A percentile compares a stretch with the other conserved stretches of the same genome.
phyloP scores from a whole-genome alignment of 2,329 filamentous ascomycete genomes.

The Pleurostoma richardsiae region DNA sequence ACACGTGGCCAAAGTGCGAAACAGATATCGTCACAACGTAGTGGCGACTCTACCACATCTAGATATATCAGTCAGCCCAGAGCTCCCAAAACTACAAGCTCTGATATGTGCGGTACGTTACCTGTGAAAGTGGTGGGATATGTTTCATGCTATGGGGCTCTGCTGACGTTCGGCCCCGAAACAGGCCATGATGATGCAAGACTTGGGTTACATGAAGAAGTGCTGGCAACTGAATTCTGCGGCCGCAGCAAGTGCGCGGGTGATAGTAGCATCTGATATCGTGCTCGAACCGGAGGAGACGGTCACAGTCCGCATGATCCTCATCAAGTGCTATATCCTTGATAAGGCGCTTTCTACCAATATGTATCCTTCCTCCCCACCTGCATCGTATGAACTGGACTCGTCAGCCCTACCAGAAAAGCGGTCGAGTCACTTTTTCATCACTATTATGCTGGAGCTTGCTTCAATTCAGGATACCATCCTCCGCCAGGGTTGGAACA shows the following conservation, averaged over 20 bases:
- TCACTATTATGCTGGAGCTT: neutral
- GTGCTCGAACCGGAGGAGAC: neutral
- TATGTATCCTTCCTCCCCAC: neutral
- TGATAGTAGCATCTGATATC: neutral
- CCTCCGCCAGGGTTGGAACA: neutral
- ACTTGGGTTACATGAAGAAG: neutral
- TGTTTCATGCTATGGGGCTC: too few species aligned
- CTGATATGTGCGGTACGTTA: too few species aligned
- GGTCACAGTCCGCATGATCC: neutral
- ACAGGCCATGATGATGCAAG: neutral
- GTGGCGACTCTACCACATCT: too few species aligned
- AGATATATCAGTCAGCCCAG: too few species aligned
- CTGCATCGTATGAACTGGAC: neutral
- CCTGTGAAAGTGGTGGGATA: too few species aligned
- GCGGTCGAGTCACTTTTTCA: too few species aligned
- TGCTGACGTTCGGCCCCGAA: too few species aligned
- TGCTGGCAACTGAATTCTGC: neutral
- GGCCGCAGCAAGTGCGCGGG: neutral
- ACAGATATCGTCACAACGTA: too few species aligned
- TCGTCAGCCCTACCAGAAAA: neutral
- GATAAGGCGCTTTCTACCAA: neutral
- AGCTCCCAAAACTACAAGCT: too few species aligned
- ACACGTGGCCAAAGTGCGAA: too few species aligned
- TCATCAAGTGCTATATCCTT: neutral
- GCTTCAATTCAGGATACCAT: neutral